phyloP scores from a whole-genome alignment of 148 eudicot genomes.

The Silene conica region DNA sequence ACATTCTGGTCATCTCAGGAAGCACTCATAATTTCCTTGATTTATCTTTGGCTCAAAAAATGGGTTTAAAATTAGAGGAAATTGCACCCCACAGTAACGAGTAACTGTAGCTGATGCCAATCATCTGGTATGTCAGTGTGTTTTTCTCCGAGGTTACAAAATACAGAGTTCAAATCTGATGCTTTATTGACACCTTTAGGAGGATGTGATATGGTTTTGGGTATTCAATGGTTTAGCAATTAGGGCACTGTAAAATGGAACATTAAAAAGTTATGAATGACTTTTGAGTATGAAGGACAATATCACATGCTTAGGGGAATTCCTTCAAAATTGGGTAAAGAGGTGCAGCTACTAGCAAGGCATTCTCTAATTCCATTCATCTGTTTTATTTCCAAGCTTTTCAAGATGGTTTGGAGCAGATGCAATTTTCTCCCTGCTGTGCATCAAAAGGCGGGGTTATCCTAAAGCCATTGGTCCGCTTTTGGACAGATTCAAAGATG shows the following conservation, averaged over 20 bases:
- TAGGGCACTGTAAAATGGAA: neutral
- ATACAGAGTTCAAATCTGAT: neutral
- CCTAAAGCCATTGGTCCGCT: too few relatives aligned
- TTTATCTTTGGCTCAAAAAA: neutral
- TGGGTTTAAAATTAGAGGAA: neutral
- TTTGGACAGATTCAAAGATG: neutral
- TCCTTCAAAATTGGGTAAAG: neutral
- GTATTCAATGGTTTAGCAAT: neutral
- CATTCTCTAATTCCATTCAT: neutral
- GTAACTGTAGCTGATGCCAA: neutral
- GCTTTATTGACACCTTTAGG: neutral
- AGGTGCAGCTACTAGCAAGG: neutral
- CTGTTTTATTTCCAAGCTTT: neutral
- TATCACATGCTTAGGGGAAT: too few relatives aligned
- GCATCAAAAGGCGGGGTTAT: neutral
- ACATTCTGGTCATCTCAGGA: slow-evolving; percentile 8
- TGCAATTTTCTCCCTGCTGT: too few relatives aligned
- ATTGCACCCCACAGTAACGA: neutral
- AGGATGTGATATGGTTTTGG: neutral
- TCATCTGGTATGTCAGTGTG: neutral
- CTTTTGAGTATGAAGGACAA: neutral
- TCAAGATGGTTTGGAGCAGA: too few relatives aligned
- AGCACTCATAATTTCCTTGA: neutral
- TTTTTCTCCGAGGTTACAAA: neutral
- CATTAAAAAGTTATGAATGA: neutral